These are phyloP conservation scores for Alternaria conjuncta DNA, from an alignment of 2,329 filamentous ascomycete genomes.

Conservation along the genomic window DNA sequence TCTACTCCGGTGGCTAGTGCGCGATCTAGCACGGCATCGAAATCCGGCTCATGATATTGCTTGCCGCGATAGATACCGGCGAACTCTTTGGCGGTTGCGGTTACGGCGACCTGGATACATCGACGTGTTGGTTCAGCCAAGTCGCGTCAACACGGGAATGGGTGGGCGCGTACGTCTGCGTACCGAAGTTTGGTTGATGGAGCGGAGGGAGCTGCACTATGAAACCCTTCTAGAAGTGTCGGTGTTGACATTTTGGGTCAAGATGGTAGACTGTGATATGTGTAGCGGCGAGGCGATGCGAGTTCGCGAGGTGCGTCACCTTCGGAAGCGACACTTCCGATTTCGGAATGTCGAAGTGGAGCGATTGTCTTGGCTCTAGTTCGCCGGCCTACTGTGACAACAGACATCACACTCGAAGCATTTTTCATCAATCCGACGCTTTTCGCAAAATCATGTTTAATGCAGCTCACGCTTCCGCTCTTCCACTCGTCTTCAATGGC, in stretches of 20 bases:
- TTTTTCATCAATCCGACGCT: no score
- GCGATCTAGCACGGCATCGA: slow-evolving; percentile 5
- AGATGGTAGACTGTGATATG: neutral
- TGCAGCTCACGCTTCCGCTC: no score
- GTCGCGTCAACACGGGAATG: neutral
- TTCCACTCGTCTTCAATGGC: no score
- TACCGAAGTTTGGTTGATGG: neutral
- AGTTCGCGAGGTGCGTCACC: neutral
- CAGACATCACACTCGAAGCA: neutral
- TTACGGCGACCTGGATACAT: slow-evolving; percentile 37
- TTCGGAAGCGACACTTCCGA: neutral
- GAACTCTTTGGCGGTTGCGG: slow-evolving; percentile 51
- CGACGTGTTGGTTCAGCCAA: neutral
- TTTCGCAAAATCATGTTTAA: no score
- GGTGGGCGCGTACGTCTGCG: slow-evolving; percentile 3
- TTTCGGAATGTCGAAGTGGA: neutral
- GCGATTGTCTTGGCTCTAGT: neutral
- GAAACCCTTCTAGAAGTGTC: neutral
- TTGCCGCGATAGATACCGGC: slow-evolving; percentile 57
- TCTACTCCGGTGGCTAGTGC: slow-evolving; percentile 48
- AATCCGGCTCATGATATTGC: slow-evolving; percentile 5
- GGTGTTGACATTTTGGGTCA: neutral
- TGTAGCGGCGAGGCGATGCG: neutral
- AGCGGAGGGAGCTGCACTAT: neutral
- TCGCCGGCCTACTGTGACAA: neutral